These are phyloP conservation scores for Boletus rubroflammeus DNA, from an alignment of 768 basidiomycete species.

Conservation along the genomic window DNA sequence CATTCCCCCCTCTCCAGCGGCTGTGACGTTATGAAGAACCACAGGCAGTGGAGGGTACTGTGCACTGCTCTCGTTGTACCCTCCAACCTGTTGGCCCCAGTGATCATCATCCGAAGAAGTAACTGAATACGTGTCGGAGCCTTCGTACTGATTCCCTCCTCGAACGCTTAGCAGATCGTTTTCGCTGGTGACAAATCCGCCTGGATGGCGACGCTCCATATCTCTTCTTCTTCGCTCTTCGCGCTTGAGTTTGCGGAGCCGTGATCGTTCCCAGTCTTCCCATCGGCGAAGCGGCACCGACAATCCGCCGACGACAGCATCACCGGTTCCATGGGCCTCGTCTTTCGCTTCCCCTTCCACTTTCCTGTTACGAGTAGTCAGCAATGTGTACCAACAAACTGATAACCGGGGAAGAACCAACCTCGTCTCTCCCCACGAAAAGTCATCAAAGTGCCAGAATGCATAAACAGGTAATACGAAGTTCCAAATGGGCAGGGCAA, in stretches of 20 bases:
- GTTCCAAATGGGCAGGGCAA: conserved; percentile 95
- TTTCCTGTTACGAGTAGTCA: conserved; percentile 53
- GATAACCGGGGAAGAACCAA: conserved; percentile 33
- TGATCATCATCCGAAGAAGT: conserved; percentile 91
- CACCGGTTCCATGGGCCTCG: conserved; percentile 71
- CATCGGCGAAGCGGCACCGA: conserved; percentile 92
- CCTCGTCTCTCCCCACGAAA: conserved; percentile 99
- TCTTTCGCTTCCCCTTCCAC: conserved; percentile 88
- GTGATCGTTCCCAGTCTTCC: conserved; percentile 99
- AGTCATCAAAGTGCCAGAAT: conserved; percentile 99
- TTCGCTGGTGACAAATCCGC: conserved; percentile 60
- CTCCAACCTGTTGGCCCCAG: conserved; percentile 94
- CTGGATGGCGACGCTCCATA: conserved; percentile 72
- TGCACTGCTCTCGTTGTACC: conserved; percentile 81
- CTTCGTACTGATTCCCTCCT: conserved; percentile 64
- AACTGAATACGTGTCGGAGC: conserved; percentile 78
- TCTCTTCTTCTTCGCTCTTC: conserved; percentile 81
- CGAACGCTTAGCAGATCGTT: conserved; percentile 60
- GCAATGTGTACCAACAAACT: neutral
- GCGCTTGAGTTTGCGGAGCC: conserved; percentile 84
- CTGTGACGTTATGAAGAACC: conserved; percentile 51
- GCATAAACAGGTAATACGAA: conserved; percentile 91
- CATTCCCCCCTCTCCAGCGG: conserved; percentile 28
- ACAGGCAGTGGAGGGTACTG: conserved; percentile 84
- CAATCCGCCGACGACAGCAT: conserved; percentile 45